Evolutionary conservation across 2,329 filamentous ascomycete species (phyloP), one percentile per base, ranked within the genome.

Genomic region (Neocucurbitaria cava): DNA sequence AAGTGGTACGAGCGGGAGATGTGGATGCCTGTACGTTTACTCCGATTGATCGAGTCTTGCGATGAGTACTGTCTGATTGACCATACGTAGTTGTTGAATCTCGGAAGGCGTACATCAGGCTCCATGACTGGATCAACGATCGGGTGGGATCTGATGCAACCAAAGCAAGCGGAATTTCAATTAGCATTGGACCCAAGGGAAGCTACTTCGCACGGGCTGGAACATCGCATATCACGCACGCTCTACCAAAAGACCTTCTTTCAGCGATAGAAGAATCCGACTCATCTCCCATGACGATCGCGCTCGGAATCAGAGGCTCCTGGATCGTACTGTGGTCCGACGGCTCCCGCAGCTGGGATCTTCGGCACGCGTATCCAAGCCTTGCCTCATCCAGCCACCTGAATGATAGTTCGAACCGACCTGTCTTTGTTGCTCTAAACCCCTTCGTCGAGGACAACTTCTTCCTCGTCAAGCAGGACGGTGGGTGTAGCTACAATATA

Each of bases 191-290:
- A 2, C 51, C 56, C n/a, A 55, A 52, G 21, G 56, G 51, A 33
- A 58, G 48, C 30, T 58, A 58, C 44, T 55, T 58, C 23, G 56
- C 56, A 26, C 51, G 51, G 3, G 49, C 43, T 18, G 56, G 51
- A 17, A 21, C 17, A 15, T 38, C 31, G 4, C 48, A 38, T 33
- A 57, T 52, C 13, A 31, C 51, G 0, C 39, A 58, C 17, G 44
- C 46, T 7, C 40, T 58, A 8, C 56, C 51, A 21, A 45, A 42
- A 23, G 52, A 58, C 23, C 36, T 58, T 10, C 13, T 42, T 20
- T 21, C 18, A 4, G 39, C 42, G 18, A 10, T 54, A 21, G 31
- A 54, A 18, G 44, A 55, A 38, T 21, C 45, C 15, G n/a, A 38
- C 2, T 36, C 28, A 9, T 36, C 42, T 5, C 54, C 50, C 9